Percentiles rank a stretch among this genome's conserved stretches.
Evolutionary conservation across 371 early-diverging fungal genomes (phyloP).

Genomic region (Mucor racemosus): DNA sequence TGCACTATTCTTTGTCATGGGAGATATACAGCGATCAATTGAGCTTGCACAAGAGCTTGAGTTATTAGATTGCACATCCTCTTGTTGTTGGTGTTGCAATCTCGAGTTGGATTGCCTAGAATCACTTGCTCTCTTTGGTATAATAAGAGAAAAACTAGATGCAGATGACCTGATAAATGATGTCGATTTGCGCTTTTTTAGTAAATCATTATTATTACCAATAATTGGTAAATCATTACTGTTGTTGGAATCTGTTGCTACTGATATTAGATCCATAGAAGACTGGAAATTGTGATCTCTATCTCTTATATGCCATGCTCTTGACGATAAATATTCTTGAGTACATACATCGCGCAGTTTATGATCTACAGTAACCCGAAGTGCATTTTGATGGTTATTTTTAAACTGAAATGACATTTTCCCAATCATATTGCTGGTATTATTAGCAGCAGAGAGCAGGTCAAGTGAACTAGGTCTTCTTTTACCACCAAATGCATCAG

Average conservation of each 20-base stretch:
- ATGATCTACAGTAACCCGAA: constrained; percentile 46
- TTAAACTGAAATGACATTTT: constrained; percentile 46
- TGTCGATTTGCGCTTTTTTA: constrained; percentile 39
- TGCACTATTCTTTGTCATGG: neutral
- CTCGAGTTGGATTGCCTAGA: constrained; percentile 9
- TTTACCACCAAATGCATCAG: constrained; percentile 16
- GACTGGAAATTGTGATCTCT: constrained; percentile 16
- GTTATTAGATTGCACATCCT: constrained; percentile 15
- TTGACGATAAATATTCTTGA: constrained; percentile 48
- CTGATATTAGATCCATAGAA: neutral
- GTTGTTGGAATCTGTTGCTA: neutral
- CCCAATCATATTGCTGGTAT: constrained; percentile 37
- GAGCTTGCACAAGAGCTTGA: constrained; percentile 19
- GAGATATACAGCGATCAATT: constrained; percentile 4
- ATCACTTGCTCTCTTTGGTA: constrained; percentile 32
- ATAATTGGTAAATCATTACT: neutral
- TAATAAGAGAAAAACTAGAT: constrained; percentile 45
- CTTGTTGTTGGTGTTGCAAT: neutral
- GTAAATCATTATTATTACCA: constrained; percentile 5
- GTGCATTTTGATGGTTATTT: constrained; percentile 46
- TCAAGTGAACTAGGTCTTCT: constrained; percentile 46
- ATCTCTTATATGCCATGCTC: constrained; percentile 45
- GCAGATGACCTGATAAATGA: constrained; percentile 46
- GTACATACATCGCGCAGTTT: constrained; percentile 54
- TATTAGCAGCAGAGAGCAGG: constrained; percentile 26